These are phyloP conservation scores for Cryphonectria nitschkei DNA, from an alignment of 2,329 filamentous ascomycete species.

Conservation along the genomic window DNA sequence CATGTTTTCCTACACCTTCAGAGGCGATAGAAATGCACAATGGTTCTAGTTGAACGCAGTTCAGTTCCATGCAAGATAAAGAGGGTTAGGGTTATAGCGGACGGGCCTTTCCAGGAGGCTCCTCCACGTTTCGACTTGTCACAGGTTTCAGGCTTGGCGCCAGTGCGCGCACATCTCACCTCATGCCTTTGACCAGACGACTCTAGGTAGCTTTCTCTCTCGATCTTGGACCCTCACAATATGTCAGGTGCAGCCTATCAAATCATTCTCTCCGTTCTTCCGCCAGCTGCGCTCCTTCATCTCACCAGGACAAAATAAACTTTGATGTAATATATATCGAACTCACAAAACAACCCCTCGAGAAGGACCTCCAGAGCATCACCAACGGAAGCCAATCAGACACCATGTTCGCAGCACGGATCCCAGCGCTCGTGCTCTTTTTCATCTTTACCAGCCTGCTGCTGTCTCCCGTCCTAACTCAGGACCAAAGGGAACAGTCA, in stretches of 20 bases:
- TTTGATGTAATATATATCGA: not conserved
- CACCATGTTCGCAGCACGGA: not conserved
- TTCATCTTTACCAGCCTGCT: conserved; percentile 13
- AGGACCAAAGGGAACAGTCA: not conserved
- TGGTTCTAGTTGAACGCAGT: not conserved
- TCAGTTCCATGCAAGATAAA: not conserved
- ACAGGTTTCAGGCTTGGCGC: not conserved
- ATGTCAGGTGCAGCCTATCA: not conserved
- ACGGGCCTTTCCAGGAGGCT: not conserved
- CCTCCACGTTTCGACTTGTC: not conserved
- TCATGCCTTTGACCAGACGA: not conserved
- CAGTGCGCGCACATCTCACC: not conserved
- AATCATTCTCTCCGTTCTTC: not conserved
- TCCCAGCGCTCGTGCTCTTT: not conserved
- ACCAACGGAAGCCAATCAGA: not conserved
- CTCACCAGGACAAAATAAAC: not conserved
- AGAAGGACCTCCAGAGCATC: not conserved
- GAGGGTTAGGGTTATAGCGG: not conserved
- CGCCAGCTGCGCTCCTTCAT: not conserved
- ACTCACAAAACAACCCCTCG: not conserved
- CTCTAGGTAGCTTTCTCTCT: not conserved
- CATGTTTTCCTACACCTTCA: no score
- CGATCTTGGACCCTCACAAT: not conserved
- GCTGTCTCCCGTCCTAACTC: conserved; percentile 12
- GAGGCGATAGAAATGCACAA: no score